These are phyloP conservation scores for Klebsormidium nitens DNA, from an alignment of 139 green algal genomes.

Conservation along the genomic window DNA sequence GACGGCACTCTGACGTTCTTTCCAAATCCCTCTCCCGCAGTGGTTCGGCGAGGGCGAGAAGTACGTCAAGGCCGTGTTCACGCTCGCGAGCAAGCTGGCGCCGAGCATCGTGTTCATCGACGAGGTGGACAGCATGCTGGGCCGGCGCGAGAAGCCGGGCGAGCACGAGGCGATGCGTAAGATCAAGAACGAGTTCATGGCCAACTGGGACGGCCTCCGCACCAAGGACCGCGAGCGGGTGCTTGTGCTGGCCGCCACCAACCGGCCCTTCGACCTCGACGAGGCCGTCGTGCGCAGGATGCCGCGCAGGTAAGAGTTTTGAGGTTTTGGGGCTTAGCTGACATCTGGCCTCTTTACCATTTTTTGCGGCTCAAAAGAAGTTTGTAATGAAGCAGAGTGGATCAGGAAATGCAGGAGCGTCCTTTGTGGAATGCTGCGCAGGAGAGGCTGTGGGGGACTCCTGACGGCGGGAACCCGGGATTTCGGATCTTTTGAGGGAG, in stretches of 20 bases:
- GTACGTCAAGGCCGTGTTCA: conserved; percentile 43
- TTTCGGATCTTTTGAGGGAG: too few species aligned
- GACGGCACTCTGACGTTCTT: too few species aligned
- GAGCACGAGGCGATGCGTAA: conserved; percentile 69
- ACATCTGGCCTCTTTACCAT: neutral
- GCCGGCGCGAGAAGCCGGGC: conserved; percentile 25
- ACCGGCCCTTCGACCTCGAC: conserved; percentile 68
- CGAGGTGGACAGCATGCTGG: conserved; percentile 54
- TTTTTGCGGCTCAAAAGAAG: neutral
- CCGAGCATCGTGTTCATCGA: conserved; percentile 42
- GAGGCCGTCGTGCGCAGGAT: conserved; percentile 65
- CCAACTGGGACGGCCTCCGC: conserved; percentile 61
- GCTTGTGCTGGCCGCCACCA: conserved; percentile 70
- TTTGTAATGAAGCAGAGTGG: too few species aligned
- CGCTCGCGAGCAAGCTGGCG: conserved; percentile 37
- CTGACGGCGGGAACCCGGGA: too few species aligned
- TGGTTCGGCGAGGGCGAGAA: conserved; percentile 47
- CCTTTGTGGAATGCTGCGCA: too few species aligned
- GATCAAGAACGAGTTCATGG: conserved; percentile 73
- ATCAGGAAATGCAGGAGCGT: too few species aligned
- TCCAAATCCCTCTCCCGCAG: too few species aligned
- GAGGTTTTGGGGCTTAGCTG: neutral
- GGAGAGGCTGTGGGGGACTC: too few species aligned
- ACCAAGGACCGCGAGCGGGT: conserved; percentile 54
- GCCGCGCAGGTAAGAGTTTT: conserved; percentile 30